phyloP scores from a whole-genome alignment of 2,329 filamentous ascomycete species.

The Xylariomycetidae sp. region DNA sequence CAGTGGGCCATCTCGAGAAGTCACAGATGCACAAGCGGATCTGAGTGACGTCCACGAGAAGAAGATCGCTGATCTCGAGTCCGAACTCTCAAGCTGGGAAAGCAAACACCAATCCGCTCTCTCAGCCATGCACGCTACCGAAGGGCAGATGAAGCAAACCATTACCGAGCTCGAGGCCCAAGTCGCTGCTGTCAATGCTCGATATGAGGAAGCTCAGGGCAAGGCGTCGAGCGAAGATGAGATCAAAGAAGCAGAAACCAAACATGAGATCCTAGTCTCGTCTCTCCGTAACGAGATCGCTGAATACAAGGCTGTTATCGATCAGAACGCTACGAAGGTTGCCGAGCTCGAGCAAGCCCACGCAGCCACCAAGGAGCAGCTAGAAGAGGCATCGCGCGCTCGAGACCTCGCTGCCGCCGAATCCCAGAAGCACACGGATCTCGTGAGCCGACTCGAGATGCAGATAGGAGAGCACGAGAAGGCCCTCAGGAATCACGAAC shows the following conservation, averaged over 20 bases:
- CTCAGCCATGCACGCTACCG: slow-evolving; percentile 65
- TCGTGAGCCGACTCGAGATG: slow-evolving; percentile 50
- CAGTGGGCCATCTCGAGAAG: slow-evolving; percentile 19
- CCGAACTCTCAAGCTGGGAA: slow-evolving; percentile 72
- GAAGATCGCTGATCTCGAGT: slow-evolving; percentile 62
- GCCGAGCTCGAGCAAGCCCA: slow-evolving; percentile 71
- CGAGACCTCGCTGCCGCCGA: slow-evolving; percentile 49
- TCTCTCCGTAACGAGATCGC: slow-evolving; percentile 71
- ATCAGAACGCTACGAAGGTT: slow-evolving; percentile 64
- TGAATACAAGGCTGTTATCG: slow-evolving; percentile 72
- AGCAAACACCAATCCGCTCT: slow-evolving; percentile 68
- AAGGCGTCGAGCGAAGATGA: slow-evolving; percentile 37
- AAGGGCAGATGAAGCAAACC: slow-evolving; percentile 66
- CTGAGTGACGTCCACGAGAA: slow-evolving; percentile 41
- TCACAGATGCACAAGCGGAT: slow-evolving; percentile 26
- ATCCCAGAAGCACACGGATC: slow-evolving; percentile 38
- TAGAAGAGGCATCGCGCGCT: slow-evolving; percentile 61
- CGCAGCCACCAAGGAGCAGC: slow-evolving; percentile 57
- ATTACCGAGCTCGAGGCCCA: slow-evolving; percentile 68
- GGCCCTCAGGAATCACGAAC: slow-evolving; percentile 50
- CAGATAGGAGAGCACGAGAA: slow-evolving; percentile 58
- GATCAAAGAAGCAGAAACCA: slow-evolving; percentile 43
- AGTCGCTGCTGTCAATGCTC: slow-evolving; percentile 49
- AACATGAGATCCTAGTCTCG: slow-evolving; percentile 56
- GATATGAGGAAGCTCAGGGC: slow-evolving; percentile 38